phyloP scores from a whole-genome alignment of 345 rosid species.

The Aquilaria sinensis region DNA sequence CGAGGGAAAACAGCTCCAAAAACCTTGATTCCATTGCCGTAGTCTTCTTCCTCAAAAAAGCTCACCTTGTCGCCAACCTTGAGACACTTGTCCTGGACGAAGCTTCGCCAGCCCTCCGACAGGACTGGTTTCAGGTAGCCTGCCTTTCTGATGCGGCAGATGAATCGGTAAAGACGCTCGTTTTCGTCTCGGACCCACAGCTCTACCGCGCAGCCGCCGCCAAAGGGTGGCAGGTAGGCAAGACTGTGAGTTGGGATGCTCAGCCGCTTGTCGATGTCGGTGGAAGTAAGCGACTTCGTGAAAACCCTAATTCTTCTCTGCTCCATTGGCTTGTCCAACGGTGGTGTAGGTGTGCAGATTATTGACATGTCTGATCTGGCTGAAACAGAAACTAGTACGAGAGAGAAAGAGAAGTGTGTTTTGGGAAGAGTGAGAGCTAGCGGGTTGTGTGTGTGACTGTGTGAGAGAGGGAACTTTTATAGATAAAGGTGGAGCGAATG shows the following conservation, averaged over 20 bases:
- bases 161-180: background rate
- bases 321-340: background rate
- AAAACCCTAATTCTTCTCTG: background rate
- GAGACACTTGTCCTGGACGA: conserved; percentile 1
- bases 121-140: background rate
- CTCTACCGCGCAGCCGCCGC: background rate
- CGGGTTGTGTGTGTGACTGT: no score
- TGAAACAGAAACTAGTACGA: no score
- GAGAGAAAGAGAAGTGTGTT: no score
- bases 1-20: background rate
- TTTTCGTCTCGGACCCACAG: background rate
- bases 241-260: background rate
- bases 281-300: background rate
- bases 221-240: background rate
- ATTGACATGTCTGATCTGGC: no score
- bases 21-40: background rate
- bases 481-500: no score
- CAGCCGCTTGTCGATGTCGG: background rate
- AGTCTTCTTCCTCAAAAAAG: background rate
- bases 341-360: no score
- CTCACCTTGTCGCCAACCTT: conserved; percentile 4
- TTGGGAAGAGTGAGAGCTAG: no score
- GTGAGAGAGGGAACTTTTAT: no score
- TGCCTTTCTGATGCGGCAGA: background rate
- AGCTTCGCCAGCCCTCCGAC: background rate